These are phyloP conservation scores for Lupinus albus DNA, from an alignment of 306 rosid genomes.

Conservation along the genomic window DNA sequence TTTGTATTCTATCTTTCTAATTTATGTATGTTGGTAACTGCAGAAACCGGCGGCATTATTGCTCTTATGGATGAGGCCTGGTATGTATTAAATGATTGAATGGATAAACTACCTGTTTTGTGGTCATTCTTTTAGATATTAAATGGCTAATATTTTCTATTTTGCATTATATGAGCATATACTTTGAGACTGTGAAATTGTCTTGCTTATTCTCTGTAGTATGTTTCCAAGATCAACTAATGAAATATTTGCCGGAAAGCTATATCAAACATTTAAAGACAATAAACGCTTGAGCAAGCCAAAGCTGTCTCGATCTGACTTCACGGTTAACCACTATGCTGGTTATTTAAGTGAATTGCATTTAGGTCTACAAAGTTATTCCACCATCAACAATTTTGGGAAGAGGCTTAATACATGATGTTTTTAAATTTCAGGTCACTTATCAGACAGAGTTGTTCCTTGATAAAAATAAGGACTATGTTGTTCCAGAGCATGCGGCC, in stretches of 20 bases:
- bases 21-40: slow-evolving; percentile 39
- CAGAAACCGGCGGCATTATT: slow-evolving; percentile 98
- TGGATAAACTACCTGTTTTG: slow-evolving; percentile 12
- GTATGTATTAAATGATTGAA: slow-evolving; percentile 52
- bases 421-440: slow-evolving; percentile 70
- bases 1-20: slow-evolving; percentile 46
- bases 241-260: slow-evolving; percentile 85
- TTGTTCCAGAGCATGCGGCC: slow-evolving; percentile 92
- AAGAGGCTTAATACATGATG: slow-evolving; percentile 21
- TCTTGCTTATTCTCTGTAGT: slow-evolving; percentile 60
- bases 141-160: slow-evolving; percentile 13
- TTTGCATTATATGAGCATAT: slow-evolving; percentile 22
- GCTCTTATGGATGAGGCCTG: slow-evolving; percentile 99
- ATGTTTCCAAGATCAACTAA: slow-evolving; percentile 99
- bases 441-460: slow-evolving; percentile 92
- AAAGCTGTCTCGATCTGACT: slow-evolving; percentile 80
- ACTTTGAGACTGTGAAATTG: slow-evolving; percentile 46
- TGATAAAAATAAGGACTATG: slow-evolving; percentile 95
- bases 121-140: slow-evolving; percentile 21
- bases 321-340: slow-evolving; percentile 87
- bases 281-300: slow-evolving; percentile 97
- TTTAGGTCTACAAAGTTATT: slow-evolving; percentile 21
- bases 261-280: slow-evolving; percentile 84
- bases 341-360: slow-evolving; percentile 77
- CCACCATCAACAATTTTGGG: slow-evolving; percentile 5